These are phyloP conservation scores for Pseudozyma sp. DNA, from an alignment of 1,284 basidiomycete genomes.

Conservation along the genomic window DNA sequence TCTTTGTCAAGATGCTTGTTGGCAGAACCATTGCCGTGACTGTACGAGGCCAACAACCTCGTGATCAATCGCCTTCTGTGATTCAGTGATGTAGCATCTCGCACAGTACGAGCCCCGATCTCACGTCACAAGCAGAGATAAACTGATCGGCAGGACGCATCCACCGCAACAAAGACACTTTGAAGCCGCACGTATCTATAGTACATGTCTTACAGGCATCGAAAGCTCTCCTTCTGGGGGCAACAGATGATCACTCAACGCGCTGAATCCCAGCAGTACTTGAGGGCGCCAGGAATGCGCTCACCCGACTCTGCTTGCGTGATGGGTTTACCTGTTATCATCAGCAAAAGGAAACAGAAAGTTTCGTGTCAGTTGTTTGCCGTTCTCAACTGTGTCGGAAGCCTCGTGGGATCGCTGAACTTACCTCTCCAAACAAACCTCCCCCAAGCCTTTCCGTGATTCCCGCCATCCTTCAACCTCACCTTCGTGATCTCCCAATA, in stretches of 20 bases:
- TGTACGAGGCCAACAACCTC: too few species aligned
- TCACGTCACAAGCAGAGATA: too few species aligned
- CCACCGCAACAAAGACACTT: too few species aligned
- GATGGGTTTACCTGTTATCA: slow-evolving; percentile 39
- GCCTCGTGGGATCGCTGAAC: slow-evolving; percentile 10
- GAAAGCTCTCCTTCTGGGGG: not conserved
- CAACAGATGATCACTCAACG: slow-evolving; percentile 6
- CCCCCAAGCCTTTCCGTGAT: slow-evolving; percentile 59
- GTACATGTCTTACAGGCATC: slow-evolving; percentile 12
- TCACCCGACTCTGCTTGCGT: slow-evolving; percentile 32
- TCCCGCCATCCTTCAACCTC: slow-evolving; percentile 50
- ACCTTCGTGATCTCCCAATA: slow-evolving; percentile 57
- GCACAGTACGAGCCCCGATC: too few species aligned
- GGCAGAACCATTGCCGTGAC: too few species aligned
- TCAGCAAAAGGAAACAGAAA: not conserved
- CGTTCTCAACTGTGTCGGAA: too few species aligned
- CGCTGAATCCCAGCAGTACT: slow-evolving; percentile 48
- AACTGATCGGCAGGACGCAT: too few species aligned
- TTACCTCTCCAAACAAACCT: slow-evolving; percentile 57
- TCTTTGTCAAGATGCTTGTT: too few species aligned
- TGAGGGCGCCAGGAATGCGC: slow-evolving; percentile 52
- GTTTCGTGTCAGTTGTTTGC: not conserved
- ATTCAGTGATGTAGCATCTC: too few species aligned
- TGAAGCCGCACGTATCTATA: slow-evolving; percentile 5
- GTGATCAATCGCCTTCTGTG: too few species aligned